Conservation (phyloP, 2,329 filamentous ascomycete species). For the Penicillium rolfsii region DNA sequence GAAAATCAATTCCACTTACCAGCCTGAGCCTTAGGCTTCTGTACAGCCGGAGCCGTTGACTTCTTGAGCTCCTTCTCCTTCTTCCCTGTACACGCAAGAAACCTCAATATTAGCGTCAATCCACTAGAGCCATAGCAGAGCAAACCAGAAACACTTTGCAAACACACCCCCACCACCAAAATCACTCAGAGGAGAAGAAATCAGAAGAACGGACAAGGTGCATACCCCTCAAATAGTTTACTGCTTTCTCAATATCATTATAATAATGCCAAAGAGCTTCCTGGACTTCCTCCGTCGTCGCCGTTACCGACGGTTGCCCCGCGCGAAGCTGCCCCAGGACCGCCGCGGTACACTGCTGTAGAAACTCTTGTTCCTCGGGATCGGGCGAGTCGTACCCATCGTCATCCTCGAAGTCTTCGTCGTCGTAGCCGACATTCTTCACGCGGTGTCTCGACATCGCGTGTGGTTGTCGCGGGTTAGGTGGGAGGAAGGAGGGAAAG, state of each 20-base stretch:
- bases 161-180: not conserved
- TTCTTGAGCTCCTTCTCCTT: slow-evolving; percentile 44
- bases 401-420: slow-evolving; percentile 45
- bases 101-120: slow-evolving; percentile 6
- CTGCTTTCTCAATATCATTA: slow-evolving; percentile 85
- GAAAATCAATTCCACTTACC: slow-evolving; percentile 29
- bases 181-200: no score
- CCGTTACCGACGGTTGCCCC: slow-evolving; percentile 60
- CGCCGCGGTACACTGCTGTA: slow-evolving; percentile 68
- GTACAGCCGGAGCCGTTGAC: slow-evolving; percentile 30
- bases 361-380: slow-evolving; percentile 54
- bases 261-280: slow-evolving; percentile 96
- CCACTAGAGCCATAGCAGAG: not conserved
- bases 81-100: slow-evolving; percentile 30
- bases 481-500: slow-evolving; percentile 8
- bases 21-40: slow-evolving; percentile 35
- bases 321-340: slow-evolving; percentile 69
- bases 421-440: slow-evolving; percentile 49
- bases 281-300: slow-evolving; percentile 74
- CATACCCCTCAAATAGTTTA: slow-evolving; percentile 74
- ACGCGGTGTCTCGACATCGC: slow-evolving; percentile 52
- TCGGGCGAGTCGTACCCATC: slow-evolving; percentile 48
- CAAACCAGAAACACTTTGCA: not conserved
- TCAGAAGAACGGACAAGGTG: not conserved
- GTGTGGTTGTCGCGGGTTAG: slow-evolving; percentile 3